phyloP scores from a whole-genome alignment of 169 alveolate species.

The Perkinsus chesapeaki region DNA sequence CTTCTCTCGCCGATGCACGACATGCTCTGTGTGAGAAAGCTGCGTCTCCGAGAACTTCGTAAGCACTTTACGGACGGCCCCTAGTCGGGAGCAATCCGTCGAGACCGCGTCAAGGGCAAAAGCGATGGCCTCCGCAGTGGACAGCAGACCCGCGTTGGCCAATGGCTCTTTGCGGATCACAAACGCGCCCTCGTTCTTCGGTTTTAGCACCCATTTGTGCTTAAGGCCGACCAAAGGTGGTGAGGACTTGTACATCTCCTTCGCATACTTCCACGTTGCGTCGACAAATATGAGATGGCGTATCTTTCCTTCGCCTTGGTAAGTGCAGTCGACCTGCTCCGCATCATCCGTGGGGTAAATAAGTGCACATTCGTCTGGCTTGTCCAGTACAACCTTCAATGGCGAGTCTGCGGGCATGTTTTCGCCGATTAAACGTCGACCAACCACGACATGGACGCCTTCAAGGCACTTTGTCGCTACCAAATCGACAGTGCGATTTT shows the following conservation, averaged over 20 bases:
- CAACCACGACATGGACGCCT: not conserved
- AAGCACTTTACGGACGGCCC: not conserved
- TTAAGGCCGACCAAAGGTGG: not conserved
- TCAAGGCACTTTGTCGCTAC: not conserved
- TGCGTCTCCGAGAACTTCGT: not conserved
- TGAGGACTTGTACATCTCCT: not conserved
- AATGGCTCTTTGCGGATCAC: not conserved
- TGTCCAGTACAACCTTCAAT: not conserved
- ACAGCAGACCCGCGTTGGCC: not conserved
- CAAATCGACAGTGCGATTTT: not conserved
- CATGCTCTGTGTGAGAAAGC: not conserved
- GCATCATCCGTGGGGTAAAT: not conserved
- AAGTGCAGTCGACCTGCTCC: not conserved
- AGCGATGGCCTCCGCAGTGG: not conserved
- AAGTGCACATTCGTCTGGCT: not conserved
- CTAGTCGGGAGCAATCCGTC: not conserved
- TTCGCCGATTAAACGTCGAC: not conserved
- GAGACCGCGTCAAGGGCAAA: not conserved
- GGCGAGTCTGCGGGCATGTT: not conserved
- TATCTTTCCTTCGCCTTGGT: not conserved
- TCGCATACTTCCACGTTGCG: not conserved
- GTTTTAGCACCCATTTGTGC: not conserved
- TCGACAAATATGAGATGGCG: not conserved
- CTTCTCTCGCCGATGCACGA: not conserved
- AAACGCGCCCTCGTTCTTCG: not conserved